These are phyloP conservation scores for Ramularia collo-cygni DNA, from an alignment of 2,329 filamentous ascomycete species.

Conservation along the genomic window DNA sequence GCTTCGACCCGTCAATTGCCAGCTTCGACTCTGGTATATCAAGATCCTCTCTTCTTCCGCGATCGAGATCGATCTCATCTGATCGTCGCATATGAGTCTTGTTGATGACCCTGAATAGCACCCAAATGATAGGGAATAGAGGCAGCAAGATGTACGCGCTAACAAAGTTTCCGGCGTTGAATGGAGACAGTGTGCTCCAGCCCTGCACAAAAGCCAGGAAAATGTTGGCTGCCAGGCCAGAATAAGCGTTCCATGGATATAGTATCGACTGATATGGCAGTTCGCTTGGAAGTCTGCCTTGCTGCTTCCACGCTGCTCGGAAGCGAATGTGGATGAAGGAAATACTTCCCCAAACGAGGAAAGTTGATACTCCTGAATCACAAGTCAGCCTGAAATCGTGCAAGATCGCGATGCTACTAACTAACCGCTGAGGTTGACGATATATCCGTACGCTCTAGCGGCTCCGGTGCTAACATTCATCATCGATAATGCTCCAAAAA, in stretches of 20 bases:
- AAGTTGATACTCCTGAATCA: conserved; percentile 55
- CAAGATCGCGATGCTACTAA: conserved; percentile 34
- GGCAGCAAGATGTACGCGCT: conserved; percentile 50
- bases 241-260: conserved; percentile 48
- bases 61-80: conserved; percentile 38
- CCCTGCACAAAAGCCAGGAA: conserved; percentile 48
- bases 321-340: conserved; percentile 67
- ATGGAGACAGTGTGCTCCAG: conserved; percentile 48
- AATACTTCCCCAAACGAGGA: conserved; percentile 65
- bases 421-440: conserved; percentile 47
- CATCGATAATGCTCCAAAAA: conserved; percentile 65
- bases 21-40: conserved; percentile 19
- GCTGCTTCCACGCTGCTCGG: conserved; percentile 54
- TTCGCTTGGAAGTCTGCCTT: conserved; percentile 48
- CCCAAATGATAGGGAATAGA: conserved; percentile 42
- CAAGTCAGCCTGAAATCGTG: conserved; percentile 56
- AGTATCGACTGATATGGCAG: conserved; percentile 43
- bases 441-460: conserved; percentile 58
- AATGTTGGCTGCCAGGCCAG: conserved; percentile 42
- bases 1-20: neutral
- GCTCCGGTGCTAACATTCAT: conserved; percentile 66
- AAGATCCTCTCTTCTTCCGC: conserved; percentile 35
- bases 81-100: conserved; percentile 31
- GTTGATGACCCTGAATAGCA: conserved; percentile 42
- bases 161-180: conserved; percentile 45